These are phyloP conservation scores for Colletotrichum sp. DNA, from an alignment of 2,329 filamentous ascomycete species.

Conservation along the genomic window DNA sequence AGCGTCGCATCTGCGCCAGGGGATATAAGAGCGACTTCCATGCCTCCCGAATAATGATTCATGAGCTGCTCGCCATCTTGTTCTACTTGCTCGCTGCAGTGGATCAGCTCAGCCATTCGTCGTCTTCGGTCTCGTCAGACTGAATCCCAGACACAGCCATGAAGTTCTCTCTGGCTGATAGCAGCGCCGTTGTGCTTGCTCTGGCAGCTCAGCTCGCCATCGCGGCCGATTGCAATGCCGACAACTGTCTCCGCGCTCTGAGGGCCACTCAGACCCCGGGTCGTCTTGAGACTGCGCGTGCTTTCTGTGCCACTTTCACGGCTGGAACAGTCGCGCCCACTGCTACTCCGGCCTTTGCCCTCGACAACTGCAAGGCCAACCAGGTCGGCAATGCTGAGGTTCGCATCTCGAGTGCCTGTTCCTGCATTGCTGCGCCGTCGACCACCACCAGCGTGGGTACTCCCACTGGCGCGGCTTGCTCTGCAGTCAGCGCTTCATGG, in stretches of 20 bases:
- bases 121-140: neutral
- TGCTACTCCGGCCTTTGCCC: neutral
- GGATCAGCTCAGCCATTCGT: neutral
- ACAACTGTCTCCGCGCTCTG: constrained; percentile 40
- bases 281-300: constrained; percentile 30
- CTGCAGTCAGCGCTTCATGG: neutral
- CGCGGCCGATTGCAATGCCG: constrained; percentile 28
- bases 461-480: neutral
- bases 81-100: neutral
- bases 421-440: neutral
- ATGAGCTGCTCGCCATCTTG: neutral
- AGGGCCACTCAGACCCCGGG: constrained; percentile 34
- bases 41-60: neutral
- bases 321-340: neutral
- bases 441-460: neutral
- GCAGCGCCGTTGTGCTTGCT: neutral
- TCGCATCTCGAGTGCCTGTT: neutral
- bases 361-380: neutral
- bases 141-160: neutral
- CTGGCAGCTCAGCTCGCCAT: neutral
- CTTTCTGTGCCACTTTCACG: constrained; percentile 30
- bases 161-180: neutral
- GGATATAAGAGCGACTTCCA: neutral
- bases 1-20: neutral
- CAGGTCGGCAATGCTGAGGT: neutral